These are phyloP conservation scores for Grammothele lineata DNA, from an alignment of 768 basidiomycete species.

Conservation along the genomic window DNA sequence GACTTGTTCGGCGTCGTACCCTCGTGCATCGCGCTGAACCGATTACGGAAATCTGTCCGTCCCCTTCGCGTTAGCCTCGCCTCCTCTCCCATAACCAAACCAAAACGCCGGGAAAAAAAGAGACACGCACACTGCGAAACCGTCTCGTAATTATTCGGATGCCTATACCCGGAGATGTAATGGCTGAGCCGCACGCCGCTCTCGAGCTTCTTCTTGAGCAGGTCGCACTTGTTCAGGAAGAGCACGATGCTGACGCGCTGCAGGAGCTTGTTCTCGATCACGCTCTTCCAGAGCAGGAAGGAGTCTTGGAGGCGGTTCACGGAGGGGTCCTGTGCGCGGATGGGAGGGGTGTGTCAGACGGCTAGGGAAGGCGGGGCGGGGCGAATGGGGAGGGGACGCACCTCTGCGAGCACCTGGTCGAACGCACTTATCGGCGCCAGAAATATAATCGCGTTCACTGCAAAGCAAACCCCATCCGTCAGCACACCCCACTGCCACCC, in stretches of 20 bases:
- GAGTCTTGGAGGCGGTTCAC: conserved; percentile 83
- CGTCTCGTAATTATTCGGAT: conserved; percentile 71
- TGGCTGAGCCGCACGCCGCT: conserved; percentile 69
- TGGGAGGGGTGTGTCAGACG: no score
- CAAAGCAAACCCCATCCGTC: background rate
- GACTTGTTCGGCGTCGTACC: conserved; percentile 63
- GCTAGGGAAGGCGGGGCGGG: background rate
- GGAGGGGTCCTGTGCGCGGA: conserved; percentile 58
- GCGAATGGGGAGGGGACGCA: conserved; percentile 28
- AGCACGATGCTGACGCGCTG: conserved; percentile 72
- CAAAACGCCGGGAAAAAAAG: no score
- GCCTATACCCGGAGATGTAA: conserved; percentile 63
- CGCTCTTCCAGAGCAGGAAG: conserved; percentile 64
- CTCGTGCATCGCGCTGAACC: conserved; percentile 69
- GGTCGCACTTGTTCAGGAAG: conserved; percentile 80
- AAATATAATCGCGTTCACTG: conserved; percentile 87
- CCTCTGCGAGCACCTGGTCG: conserved; percentile 79
- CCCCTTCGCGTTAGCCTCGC: background rate
- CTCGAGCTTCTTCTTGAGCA: conserved; percentile 73
- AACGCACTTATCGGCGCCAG: conserved; percentile 86
- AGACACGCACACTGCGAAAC: conserved; percentile 63
- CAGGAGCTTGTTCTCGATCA: conserved; percentile 71
- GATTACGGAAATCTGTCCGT: conserved; percentile 64
- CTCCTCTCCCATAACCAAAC: background rate
- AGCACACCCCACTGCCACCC: background rate